Evolutionary conservation across 768 basidiomycete species (phyloP).

Genomic region (Mrakia frigida): DNA sequence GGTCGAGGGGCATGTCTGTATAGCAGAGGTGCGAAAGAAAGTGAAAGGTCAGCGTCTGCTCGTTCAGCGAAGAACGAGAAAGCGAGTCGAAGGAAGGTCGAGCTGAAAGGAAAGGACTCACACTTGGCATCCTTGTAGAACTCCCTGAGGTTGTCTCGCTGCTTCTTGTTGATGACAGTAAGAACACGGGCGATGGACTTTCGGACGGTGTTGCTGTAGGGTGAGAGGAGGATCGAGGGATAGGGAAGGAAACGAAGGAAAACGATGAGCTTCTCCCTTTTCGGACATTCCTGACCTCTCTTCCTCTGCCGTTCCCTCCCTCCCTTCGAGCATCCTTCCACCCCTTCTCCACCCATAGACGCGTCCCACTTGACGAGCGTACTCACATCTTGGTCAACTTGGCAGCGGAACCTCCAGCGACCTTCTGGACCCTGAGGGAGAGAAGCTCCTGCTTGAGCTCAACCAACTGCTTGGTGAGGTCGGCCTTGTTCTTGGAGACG

Average conservation of each 20-base stretch:
- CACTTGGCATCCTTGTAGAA: constrained; percentile 97
- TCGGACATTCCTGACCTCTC: constrained; percentile 8
- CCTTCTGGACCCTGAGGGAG: constrained; percentile 92
- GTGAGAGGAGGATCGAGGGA: too few species aligned
- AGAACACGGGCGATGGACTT: constrained; percentile 97
- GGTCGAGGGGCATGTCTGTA: constrained; percentile 80
- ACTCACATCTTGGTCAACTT: constrained; percentile 97
- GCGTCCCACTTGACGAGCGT: background rate
- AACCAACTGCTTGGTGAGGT: constrained; percentile 84
- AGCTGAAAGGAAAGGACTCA: constrained; percentile 42
- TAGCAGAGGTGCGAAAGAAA: background rate
- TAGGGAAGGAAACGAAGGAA: background rate
- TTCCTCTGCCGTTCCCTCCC: background rate
- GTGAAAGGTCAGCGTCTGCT: background rate
- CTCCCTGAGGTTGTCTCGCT: constrained; percentile 91
- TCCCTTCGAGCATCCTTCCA: background rate
- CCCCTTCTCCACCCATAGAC: background rate
- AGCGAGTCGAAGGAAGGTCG: background rate
- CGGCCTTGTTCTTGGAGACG: constrained; percentile 86
- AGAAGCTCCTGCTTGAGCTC: constrained; percentile 96
- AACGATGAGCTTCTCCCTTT: constrained; percentile 29
- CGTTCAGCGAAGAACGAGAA: constrained; percentile 9
- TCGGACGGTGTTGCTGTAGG: constrained; percentile 78
- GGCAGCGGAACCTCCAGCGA: constrained; percentile 87
- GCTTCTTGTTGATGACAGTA: constrained; percentile 98